Evolutionary conservation across 257 asterid genomes (phyloP), one percentile per base, ranked within the genome.

Genomic region (Penstemon barbatus): DNA sequence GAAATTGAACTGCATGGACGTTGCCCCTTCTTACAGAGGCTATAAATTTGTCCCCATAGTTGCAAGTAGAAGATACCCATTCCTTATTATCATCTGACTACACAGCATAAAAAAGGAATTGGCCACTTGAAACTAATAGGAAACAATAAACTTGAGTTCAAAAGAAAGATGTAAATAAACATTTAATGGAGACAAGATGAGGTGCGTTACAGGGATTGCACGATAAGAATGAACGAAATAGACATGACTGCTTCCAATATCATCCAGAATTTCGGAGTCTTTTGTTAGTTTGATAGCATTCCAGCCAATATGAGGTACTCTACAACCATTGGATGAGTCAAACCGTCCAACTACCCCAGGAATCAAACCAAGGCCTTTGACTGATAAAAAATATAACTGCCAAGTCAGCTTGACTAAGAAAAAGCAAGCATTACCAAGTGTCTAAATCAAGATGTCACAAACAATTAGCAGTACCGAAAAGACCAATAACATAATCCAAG

Each of bases 251-350:
- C 75, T 80, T 69, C 83, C 95, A 69, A 93, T 74, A 65, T 87
- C 97, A 72, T 90, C 95, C 89, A 93, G 74, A 72, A 93, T 90
- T 42, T 81, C 83, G 36, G 92, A 69, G 54, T 84, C 92, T 59
- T 80, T 80, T 45, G 65, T 75, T 70, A 84, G 66, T 66, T 89
- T 74, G 68, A 93, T 78, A 50, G 96, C 92, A 81, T 93, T 89
- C 99, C 97, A 93, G 54, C 99, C 99, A 80, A 93, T 93, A 80
- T 93, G 99, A 74, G 99, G 99, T 71, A 93, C 96, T 64, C 83
- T 82, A 63, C 76, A 68, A 65, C 96, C 97, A 74, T 82, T 82
- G 58, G 96, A 85, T 36, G 99, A 85, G 83, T 93, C 97, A 76
- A 93, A 93, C 40, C 96, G 93, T 42, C 96, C 92, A 74, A 93